These are phyloP conservation scores for Dipteronia sinensis DNA, from an alignment of 345 rosid genomes.

Conservation along the genomic window DNA sequence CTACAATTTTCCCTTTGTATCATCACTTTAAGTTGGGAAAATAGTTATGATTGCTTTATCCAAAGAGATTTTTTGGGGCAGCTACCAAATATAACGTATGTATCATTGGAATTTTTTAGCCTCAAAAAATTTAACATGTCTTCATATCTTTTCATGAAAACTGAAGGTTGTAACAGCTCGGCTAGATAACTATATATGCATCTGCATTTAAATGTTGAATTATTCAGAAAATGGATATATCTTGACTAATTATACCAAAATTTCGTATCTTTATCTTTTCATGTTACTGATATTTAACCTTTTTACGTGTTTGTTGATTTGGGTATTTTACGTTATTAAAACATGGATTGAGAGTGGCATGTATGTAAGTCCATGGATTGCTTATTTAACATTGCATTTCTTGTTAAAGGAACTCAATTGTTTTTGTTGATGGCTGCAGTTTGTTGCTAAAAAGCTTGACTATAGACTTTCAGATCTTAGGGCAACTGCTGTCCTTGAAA, in stretches of 20 bases:
- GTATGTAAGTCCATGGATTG: not conserved
- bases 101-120: not conserved
- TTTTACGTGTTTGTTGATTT: not conserved
- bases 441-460: conserved; percentile 96
- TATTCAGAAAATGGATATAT: not conserved
- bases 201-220: not conserved
- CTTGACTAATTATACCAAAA: too few species aligned
- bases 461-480: conserved; percentile 87
- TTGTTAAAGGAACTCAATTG: not conserved
- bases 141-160: not conserved
- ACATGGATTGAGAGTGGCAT: not conserved
- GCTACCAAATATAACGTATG: not conserved
- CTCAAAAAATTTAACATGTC: not conserved
- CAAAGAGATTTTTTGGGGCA: not conserved
- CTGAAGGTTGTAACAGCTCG: not conserved
- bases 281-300: not conserved
- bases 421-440: conserved; percentile 52
- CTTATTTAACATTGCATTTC: not conserved
- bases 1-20: not conserved
- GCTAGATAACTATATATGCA: not conserved
- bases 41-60: not conserved
- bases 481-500: conserved; percentile 63
- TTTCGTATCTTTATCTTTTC: too few species aligned
- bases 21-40: not conserved
- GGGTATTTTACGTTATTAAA: conserved; percentile 1